Evolutionary conservation across 2,329 filamentous ascomycete species (phyloP).

Genomic region (Venturia aucupariae): DNA sequence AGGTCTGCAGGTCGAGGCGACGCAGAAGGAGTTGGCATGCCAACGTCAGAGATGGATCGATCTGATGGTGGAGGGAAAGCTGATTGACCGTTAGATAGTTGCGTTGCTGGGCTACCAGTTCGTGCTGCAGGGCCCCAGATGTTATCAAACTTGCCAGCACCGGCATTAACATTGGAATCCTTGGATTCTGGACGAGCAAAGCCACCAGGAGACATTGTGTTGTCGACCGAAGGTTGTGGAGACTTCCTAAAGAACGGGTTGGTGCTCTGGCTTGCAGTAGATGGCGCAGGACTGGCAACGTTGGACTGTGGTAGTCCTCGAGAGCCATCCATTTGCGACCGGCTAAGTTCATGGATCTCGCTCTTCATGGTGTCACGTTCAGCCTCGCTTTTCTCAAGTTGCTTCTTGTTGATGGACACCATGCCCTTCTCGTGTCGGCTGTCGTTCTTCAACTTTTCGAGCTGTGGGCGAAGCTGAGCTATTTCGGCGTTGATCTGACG

Average conservation of each 20-base stretch:
- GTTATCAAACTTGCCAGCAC: constrained; percentile 61
- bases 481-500: constrained; percentile 74
- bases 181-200: constrained; percentile 25
- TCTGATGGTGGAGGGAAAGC: constrained; percentile 28
- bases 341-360: constrained; percentile 53
- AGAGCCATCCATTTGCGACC: constrained; percentile 1
- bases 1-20: constrained; percentile 55
- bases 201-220: constrained; percentile 41
- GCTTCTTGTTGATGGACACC: constrained; percentile 98
- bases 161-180: constrained; percentile 24
- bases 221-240: constrained; percentile 39
- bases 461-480: constrained; percentile 71
- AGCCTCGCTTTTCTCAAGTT: constrained; percentile 77
- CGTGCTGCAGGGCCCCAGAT: constrained; percentile 64
- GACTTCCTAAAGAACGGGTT: constrained; percentile 86
- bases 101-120: constrained; percentile 39
- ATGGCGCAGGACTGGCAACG: constrained; percentile 50
- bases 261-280: constrained; percentile 59
- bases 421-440: constrained; percentile 92
- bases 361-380: constrained; percentile 80
- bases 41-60: constrained; percentile 38
- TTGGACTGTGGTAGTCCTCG: constrained; percentile 1
- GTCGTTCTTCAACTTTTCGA: constrained; percentile 88
- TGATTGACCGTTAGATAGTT: constrained; percentile 47
- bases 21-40: constrained; percentile 51